Base-by-base conservation (phyloP, 331 rosid species). In the Stylosanthes scabra region DNA sequence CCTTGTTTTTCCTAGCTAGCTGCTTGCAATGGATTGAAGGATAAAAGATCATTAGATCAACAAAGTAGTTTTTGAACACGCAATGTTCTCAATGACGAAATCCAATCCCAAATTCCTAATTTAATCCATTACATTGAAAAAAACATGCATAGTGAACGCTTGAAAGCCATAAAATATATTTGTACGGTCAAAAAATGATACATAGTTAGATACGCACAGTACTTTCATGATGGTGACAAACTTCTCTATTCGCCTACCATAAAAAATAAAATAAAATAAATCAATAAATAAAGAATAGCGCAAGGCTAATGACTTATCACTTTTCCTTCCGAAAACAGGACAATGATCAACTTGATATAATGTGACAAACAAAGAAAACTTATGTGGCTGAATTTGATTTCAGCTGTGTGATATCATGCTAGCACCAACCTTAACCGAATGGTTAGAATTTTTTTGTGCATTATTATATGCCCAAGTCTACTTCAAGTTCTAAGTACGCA, bases 331-430 rank as follows among this genome's bases (percentile, higher is more conserved):
- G 64, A 66, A 70, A 27, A 66, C 57, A 14, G 28, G 80, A 79
- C 52, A 49, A 1, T 47, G 67, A 31, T 75, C 75, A 81, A 69
- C 49, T 74, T 81, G 42, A 54, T 65, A n/a, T 14, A 75, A 70
- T 52, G 44, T 51, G 71, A 50, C 73, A 8, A n/a, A 6, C 5
- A 9, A 5, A 66, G 40, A 52, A 49, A 31, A 46, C 34, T 47
- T 41, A 20, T 63, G 82, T 84, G 85, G 82, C 44, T 47, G 55
- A 2, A 40, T 34, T 80, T 80, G 14, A 37, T 71, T 84, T 77
- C 66, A 44, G 34, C 14, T 61, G 66, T 39, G 68, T 63, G 59
- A 46, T 45, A 49, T 56, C 77, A 74, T 41, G 49, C 68, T 25
- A 3, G 63, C 75, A 65, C 81, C 80, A 56, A 68, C 84, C 78